Base-by-base conservation (phyloP, 2,329 filamentous ascomycete genomes). In the Teratosphaeria destructans region DNA sequence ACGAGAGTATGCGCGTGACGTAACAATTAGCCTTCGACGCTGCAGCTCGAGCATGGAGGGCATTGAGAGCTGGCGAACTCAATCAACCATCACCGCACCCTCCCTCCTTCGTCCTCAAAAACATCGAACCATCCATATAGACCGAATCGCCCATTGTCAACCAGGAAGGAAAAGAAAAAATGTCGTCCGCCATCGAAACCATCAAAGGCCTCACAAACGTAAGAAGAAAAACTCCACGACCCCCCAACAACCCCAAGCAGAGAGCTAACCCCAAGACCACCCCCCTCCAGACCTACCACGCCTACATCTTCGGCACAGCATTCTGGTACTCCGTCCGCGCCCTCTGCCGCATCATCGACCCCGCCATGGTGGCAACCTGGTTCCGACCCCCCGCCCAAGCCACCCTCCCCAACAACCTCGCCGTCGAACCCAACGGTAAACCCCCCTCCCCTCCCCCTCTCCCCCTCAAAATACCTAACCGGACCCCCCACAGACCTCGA, bases 271-370 rank as follows among this genome's bases (percentile, higher is more conserved):
- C 58, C 34, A 5, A 14, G 8, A 19, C 52, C 32, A 57, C 43
- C 4, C 12, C 23, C 26, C 7, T 19, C 19, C 19, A 67, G 65
- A 60, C 65, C 11, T 67, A 64, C 58, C 66, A 67, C 37, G 65
- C 64, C 56, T 67, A 67, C 54, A 59, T 67, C 54, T 67, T 63
- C 60, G 66, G 70, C 55, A 72, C 69, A 23, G 67, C 67, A 14
- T 71, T 74, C 66, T 74, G 71, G 72, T 73, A 74, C 62, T 66
- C 64, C 59, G 62, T 71, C 11, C 62, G 72, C 53, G 72, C 69
- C 54, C 62, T 66, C 35, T 67, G 67, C 26, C 66, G 72, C 8
- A 63, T 73, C 34, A 67, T 70, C 54, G 68, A 72, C 62, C 72
- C 71, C 2, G 63, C 61, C 1, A 71, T 67, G 32, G 72, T 74